Evolutionary conservation across 2,329 filamentous ascomycete species (phyloP).

Genomic region (Diaporthe velutina): DNA sequence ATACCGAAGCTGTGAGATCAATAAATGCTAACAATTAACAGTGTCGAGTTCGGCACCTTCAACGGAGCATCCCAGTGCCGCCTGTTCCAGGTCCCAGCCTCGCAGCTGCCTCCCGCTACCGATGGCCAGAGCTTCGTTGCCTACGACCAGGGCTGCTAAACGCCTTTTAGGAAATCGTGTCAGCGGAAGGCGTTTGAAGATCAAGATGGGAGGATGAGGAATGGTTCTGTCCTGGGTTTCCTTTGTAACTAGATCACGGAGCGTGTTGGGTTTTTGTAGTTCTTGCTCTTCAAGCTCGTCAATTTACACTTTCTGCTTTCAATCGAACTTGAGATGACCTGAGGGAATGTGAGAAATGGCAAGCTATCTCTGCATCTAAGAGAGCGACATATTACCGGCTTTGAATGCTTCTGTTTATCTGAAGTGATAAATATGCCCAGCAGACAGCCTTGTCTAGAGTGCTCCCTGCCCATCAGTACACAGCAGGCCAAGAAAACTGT

Average conservation of each 20-base stretch:
- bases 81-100: constrained; percentile 15
- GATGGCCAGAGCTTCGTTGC: constrained; percentile 14
- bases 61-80: constrained; percentile 11
- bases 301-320: constrained; percentile 1
- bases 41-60: constrained; percentile 11
- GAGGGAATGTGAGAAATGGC: no score
- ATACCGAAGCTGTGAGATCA: no score
- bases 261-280: not conserved
- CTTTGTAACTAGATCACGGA: constrained; percentile 1
- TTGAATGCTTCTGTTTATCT: no score
- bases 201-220: not conserved
- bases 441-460: no score
- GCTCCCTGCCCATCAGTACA: no score
- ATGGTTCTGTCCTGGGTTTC: not conserved
- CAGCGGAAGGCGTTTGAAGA: not conserved
- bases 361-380: not conserved
- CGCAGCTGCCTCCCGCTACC: constrained; percentile 7
- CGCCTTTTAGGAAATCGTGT: not conserved
- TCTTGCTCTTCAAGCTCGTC: not conserved
- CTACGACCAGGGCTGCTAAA: constrained; percentile 20
- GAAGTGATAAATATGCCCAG: no score
- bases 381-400: no score
- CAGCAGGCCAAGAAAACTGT: no score
- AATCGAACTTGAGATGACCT: not conserved
- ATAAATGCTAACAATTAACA: not conserved